Conservation (phyloP, 768 basidiomycete species). For the Trichaptum fuscoviolaceum region DNA sequence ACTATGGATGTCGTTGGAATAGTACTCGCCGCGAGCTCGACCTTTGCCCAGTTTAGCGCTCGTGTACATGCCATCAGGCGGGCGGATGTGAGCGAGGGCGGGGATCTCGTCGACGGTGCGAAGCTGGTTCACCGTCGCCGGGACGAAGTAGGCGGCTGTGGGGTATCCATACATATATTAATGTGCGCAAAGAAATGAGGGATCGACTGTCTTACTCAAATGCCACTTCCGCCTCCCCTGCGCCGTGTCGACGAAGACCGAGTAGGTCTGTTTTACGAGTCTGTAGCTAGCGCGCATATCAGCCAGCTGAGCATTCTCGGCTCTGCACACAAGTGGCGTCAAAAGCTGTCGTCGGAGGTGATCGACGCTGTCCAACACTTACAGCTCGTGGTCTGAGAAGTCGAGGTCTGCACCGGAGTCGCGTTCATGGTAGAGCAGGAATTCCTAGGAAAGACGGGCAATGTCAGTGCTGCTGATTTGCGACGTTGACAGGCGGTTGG, state of each 20-base stretch:
- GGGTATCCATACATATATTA: neutral
- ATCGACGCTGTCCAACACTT: conserved; percentile 27
- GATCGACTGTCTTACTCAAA: conserved; percentile 46
- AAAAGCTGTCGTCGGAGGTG: conserved; percentile 13
- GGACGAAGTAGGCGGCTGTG: conserved; percentile 73
- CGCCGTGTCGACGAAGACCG: conserved; percentile 64
- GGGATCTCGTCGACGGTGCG: conserved; percentile 56
- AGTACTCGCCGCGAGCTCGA: conserved; percentile 10
- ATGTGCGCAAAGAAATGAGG: neutral
- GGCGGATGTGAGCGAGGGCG: conserved; percentile 43
- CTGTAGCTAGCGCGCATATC: conserved; percentile 29
- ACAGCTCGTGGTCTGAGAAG: conserved; percentile 42
- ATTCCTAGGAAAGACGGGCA: conserved; percentile 44
- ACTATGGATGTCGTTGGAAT: neutral
- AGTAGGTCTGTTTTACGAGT: conserved; percentile 77
- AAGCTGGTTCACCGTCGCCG: conserved; percentile 53
- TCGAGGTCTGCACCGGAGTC: conserved; percentile 43
- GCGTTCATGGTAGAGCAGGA: conserved; percentile 71
- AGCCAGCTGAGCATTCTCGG: neutral
- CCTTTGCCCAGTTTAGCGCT: conserved; percentile 59
- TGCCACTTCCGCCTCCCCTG: conserved; percentile 76
- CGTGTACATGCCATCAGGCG: conserved; percentile 57
- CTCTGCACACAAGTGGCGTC: no score
- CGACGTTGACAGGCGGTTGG: conserved; percentile 2
- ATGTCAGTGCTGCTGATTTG: neutral